Evolutionary conservation across 768 basidiomycete genomes (phyloP).

Genomic region (Auriculariales sp.): DNA sequence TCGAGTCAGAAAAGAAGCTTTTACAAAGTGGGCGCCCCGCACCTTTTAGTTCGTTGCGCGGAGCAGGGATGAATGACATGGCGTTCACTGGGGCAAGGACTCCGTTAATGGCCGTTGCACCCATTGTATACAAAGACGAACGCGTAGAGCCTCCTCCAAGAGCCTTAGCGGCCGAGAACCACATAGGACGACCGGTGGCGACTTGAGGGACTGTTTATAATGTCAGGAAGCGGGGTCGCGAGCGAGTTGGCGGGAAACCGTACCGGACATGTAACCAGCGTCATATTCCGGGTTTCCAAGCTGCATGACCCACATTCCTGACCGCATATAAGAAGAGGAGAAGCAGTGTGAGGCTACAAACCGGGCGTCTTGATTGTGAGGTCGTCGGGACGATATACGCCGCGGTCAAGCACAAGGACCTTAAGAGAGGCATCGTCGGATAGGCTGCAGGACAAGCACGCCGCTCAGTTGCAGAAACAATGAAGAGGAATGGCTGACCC

Average conservation of each 20-base stretch:
- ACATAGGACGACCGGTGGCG: not conserved
- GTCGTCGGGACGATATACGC: constrained; percentile 1
- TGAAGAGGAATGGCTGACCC: not conserved
- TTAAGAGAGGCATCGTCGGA: not conserved
- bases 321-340: not conserved
- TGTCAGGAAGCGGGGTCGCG: not conserved
- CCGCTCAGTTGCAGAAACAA: not conserved
- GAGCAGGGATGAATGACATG: not conserved
- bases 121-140: not conserved
- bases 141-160: not conserved
- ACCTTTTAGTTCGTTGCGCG: not conserved
- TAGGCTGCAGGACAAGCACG: not conserved
- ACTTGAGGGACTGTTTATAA: not conserved
- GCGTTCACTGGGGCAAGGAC: not conserved
- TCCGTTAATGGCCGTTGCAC: not conserved
- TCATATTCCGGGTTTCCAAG: not conserved
- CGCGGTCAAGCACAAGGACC: not conserved
- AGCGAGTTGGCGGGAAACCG: not conserved
- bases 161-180: not conserved
- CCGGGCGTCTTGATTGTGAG: not conserved
- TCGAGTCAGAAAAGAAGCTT: no score
- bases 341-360: not conserved
- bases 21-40: not conserved
- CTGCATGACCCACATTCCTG: not conserved
- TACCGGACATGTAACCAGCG: not conserved